A percentile compares a stretch with the other conserved stretches of the same genome.
These are phyloP conservation scores for Diaporthe citriasiana DNA, from an alignment of 2,329 filamentous ascomycete genomes.

Conservation along the genomic window DNA sequence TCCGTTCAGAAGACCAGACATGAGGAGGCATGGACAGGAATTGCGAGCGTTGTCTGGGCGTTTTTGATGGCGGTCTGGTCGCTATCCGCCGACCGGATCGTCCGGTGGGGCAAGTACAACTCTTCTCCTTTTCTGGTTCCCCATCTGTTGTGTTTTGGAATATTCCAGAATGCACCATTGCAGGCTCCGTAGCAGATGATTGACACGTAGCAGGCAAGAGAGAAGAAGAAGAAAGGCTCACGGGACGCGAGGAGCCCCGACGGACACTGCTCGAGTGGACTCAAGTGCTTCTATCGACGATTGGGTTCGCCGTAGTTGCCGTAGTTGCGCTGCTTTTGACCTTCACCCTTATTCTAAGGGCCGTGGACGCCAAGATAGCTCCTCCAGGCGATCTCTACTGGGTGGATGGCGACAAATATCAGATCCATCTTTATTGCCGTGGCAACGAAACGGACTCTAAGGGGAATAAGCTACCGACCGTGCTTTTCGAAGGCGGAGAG, in stretches of 20 bases:
- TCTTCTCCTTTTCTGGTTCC: neutral
- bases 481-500: conserved; percentile 89
- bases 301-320: conserved; percentile 78
- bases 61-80: conserved; percentile 84
- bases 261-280: conserved; percentile 88
- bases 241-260: conserved; percentile 87
- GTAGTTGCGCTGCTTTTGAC: conserved; percentile 82
- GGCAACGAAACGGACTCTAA: conserved; percentile 75
- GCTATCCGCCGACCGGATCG: conserved; percentile 82
- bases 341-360: conserved; percentile 82
- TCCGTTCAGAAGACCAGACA: conserved; percentile 80
- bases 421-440: conserved; percentile 86
- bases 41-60: conserved; percentile 87
- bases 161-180: neutral
- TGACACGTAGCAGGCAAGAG: conserved; percentile 69
- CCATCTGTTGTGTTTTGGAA: neutral
- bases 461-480: conserved; percentile 77
- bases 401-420: conserved; percentile 88
- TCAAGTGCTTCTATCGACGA: conserved; percentile 81
- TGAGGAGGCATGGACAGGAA: conserved; percentile 94
- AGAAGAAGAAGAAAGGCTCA: conserved; percentile 93
- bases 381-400: conserved; percentile 82
- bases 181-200: neutral
- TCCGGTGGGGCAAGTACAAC: conserved; percentile 85
- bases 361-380: conserved; percentile 81